Conservation (phyloP, 2,329 filamentous ascomycete species). For the Apiospora malaysiana region DNA sequence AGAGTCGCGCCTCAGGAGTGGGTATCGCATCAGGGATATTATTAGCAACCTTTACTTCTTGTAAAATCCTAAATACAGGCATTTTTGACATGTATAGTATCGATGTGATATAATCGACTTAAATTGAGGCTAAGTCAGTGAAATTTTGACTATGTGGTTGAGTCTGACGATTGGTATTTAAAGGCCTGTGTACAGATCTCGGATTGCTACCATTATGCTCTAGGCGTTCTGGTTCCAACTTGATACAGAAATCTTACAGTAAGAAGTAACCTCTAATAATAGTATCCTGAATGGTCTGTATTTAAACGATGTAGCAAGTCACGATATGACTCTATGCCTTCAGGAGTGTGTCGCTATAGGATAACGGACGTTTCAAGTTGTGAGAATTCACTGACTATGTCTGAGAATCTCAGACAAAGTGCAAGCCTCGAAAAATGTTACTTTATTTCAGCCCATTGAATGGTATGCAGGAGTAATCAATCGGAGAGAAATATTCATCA, state of each 20-base stretch:
- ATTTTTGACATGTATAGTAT: no score
- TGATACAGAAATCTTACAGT: background rate
- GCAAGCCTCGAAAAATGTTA: background rate
- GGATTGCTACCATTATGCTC: no score
- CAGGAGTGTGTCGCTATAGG: background rate
- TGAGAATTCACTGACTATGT: background rate
- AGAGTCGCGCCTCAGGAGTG: background rate
- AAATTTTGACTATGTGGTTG: no score
- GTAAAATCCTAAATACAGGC: no score
- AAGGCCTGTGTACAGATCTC: no score
- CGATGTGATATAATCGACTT: no score
- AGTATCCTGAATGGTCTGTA: background rate
- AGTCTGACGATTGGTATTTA: no score
- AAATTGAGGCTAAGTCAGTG: no score
- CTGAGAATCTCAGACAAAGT: background rate
- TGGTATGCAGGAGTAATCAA: background rate
- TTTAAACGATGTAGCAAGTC: background rate
- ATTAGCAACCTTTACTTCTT: no score
- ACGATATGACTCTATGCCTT: no score
- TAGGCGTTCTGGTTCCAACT: background rate
- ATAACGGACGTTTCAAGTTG: background rate
- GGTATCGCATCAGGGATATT: no score
- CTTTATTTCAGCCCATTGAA: background rate
- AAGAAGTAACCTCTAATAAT: background rate
- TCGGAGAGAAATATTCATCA: background rate